Evolutionary conservation across 208 protist genomes (phyloP), one percentile per base, ranked within the genome.

Genomic region (Leishmania gerbilli): DNA sequence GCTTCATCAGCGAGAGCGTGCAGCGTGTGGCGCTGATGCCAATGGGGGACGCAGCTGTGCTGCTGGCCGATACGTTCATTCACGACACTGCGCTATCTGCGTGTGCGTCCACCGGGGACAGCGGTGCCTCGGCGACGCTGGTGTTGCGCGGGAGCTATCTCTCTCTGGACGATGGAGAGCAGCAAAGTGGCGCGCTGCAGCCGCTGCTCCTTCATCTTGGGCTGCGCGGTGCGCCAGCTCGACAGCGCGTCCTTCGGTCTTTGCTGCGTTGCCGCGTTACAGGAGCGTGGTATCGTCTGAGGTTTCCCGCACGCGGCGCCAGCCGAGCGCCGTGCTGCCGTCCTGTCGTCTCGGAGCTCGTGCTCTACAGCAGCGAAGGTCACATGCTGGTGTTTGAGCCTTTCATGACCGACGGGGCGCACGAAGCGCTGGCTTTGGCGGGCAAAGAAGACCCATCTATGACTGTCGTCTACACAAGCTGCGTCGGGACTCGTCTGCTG

Each of bases 351-450:
- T 40, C 74, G 69, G 81, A 84, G 60, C 5, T 84, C 5, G 45
- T 45, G 24, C 27, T 85, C 37, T 78, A 78, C 62, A 75, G 77
- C 49, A 85, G 42, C 8, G 81, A 62, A 19, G 81, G 77, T 3
- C 81, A 85, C 49, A 34, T 47, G 2, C 62, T 85, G 47, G 77
- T 80, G 40, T 85, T 85, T 51, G 71, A 75, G 77, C 77, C 62
- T n/a, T 47, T 84, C n/a, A 42, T 56, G 40, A 13, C 15, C 7
- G 68, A 37, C 45, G n/a, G 4, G 45, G 15, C 11, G 47, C 42
- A 53, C 42, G 45, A 53, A 19, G n/a, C 11, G 2, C 27, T 31
- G 1, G 11, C 24, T 8, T n/a, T n/a, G 45, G 47, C 17, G 49
- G 40, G 34, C 19, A 65, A 47, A 62, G 31, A 40, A 11, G n/a